Base-by-base conservation (phyloP, 345 rosid species). In the Sonneratia alba region DNA sequence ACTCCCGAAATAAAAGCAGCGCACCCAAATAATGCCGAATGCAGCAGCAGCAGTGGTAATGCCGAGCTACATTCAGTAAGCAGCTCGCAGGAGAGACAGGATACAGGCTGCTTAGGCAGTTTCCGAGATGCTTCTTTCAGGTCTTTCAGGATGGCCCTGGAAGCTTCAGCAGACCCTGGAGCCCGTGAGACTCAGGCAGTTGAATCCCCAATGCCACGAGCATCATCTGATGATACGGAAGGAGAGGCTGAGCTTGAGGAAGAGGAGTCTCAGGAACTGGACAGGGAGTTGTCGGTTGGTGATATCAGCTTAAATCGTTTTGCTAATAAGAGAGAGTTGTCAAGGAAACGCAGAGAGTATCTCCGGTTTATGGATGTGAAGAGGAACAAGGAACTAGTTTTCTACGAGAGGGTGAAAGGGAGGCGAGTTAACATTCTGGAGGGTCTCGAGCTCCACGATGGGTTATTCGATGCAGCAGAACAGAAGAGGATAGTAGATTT, bases 181-280 rank as follows among this genome's bases (percentile, higher is more conserved):
- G 63, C 78, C 24, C 67, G 70, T 73, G 70, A 65, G 32, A 47
- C 75, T 7, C 78, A 74, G 65, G 67, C 38, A 2, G 42, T 64
- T 59, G 82, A 80, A 72, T 71, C 83, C 57, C 72, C 75, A 2
- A 81, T 76, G 56, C 73, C 81, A n/a, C 87, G 86, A 18, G 71
- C 79, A 76, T 89, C 93, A 1, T 89, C 97, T 97, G 97, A 96
- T 4, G 97, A 92, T 80, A 92, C 90, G 96, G 81, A 87, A 21
- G 97, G 84, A 73, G 96, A 92, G 76, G 96, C 89, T 74, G 98
- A 87, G 67, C 81, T 94, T 42, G 90, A 78, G 71, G 90, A 84
- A 36, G 89, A 81, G 70, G 87, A 80, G 42, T 84, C 85, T 19
- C 80, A 71, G 48, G 88, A 74, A n/a, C 72, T 70, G 36, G 72